phyloP scores from a whole-genome alignment of 2,329 filamentous ascomycete species.

The Plectosphaerella plurivora region DNA sequence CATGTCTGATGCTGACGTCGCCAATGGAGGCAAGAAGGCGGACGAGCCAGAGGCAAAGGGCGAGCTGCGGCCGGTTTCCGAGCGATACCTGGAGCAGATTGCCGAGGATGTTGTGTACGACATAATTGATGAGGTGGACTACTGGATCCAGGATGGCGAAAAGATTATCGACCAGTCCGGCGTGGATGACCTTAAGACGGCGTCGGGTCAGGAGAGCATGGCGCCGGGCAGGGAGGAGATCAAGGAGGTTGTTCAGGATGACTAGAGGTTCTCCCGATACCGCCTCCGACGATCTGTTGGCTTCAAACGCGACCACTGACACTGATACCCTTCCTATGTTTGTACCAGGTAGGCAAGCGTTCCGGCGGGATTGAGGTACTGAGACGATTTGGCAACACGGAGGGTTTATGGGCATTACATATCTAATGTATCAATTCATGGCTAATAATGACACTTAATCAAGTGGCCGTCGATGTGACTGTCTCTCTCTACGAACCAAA shows the following conservation, averaged over 20 bases:
- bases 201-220: constrained; percentile 37
- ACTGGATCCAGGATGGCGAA: constrained; percentile 68
- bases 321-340: too few relatives aligned
- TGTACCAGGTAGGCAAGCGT: too few relatives aligned
- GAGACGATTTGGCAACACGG: too few relatives aligned
- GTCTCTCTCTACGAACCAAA: too few relatives aligned
- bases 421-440: too few relatives aligned
- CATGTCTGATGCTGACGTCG: constrained; percentile 27
- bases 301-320: too few relatives aligned
- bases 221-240: constrained; percentile 51
- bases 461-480: too few relatives aligned
- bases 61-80: constrained; percentile 59
- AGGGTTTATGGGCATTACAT: too few relatives aligned
- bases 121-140: constrained; percentile 90
- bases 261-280: constrained; percentile 26
- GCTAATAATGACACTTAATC: too few relatives aligned
- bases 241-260: constrained; percentile 62
- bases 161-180: constrained; percentile 42
- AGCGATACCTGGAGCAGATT: constrained; percentile 88
- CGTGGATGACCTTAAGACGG: constrained; percentile 29
- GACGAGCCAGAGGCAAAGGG: constrained; percentile 12
- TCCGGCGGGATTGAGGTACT: too few relatives aligned
- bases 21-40: neutral
- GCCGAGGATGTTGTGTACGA: constrained; percentile 93
- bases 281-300: too few relatives aligned